phyloP scores from a whole-genome alignment of 352 stramenopile genomes.

The Pythium phragmiticola region DNA sequence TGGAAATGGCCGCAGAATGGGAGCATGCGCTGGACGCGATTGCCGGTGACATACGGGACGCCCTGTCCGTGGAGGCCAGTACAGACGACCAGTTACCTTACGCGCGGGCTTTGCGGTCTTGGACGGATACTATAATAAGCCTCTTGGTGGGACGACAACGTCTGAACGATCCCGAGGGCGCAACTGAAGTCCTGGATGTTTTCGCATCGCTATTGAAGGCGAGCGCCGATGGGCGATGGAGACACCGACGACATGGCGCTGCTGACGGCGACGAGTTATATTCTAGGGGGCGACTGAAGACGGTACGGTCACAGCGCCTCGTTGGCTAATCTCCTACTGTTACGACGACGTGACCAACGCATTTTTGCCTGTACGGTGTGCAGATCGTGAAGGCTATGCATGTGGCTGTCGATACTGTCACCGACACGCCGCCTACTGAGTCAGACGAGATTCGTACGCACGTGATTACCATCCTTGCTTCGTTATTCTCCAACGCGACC shows the following conservation, averaged over 20 bases:
- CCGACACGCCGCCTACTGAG: not conserved
- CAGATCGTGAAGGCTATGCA: not conserved
- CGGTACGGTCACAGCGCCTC: not conserved
- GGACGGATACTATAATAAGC: conserved; percentile 5
- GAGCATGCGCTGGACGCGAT: conserved; percentile 12
- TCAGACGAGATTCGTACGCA: not conserved
- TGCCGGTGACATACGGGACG: conserved; percentile 6
- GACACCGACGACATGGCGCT: not conserved
- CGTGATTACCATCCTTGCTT: not conserved
- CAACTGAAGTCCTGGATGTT: conserved; percentile 19
- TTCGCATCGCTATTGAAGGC: conserved; percentile 10
- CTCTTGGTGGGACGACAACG: conserved; percentile 4
- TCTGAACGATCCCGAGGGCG: conserved; percentile 7
- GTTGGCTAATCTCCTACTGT: not conserved
- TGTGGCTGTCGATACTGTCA: not conserved
- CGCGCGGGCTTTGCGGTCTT: not conserved
- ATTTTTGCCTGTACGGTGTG: not conserved
- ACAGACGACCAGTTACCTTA: not conserved
- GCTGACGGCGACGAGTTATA: not conserved
- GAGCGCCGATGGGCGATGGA: conserved; percentile 10
- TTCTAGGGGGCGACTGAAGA: not conserved
- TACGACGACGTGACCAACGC: not conserved
- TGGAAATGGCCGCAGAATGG: conserved; percentile 5
- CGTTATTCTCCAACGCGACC: conserved; percentile 1
- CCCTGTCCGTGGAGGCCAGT: not conserved